Percentiles rank a stretch among this genome's conserved stretches.
Conservation (phyloP, 306 rosid genomes). For the Quercus berberidifolia region DNA sequence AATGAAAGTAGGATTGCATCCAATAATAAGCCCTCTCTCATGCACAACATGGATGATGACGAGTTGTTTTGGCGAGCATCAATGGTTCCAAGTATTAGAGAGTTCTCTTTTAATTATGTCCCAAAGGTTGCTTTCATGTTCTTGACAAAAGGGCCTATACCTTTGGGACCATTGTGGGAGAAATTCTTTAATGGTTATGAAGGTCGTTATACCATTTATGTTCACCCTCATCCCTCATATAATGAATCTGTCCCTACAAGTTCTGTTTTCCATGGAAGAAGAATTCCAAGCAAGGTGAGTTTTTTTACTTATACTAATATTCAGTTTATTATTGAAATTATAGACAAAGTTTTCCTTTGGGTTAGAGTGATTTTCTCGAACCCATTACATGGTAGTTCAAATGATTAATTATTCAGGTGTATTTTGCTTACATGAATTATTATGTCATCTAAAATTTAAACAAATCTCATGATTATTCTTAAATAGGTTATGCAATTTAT, state of each 20-base stretch:
- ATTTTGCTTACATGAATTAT: too few relatives aligned
- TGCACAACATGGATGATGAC: conserved; percentile 38
- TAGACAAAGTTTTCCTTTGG: too few relatives aligned
- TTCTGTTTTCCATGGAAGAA: conserved; percentile 46
- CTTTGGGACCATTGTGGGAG: conserved; percentile 53
- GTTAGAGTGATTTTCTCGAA: too few relatives aligned
- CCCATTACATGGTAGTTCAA: too few relatives aligned
- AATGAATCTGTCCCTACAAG: conserved; percentile 26
- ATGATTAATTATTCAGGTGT: too few relatives aligned
- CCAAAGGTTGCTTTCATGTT: conserved; percentile 69
- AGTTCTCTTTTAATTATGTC: conserved; percentile 15
- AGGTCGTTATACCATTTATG: conserved; percentile 39
- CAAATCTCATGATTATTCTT: too few relatives aligned
- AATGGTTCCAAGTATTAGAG: conserved; percentile 28
- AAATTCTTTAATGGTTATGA: conserved; percentile 53
- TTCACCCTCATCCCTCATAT: conserved; percentile 47
- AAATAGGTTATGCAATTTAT: too few relatives aligned
- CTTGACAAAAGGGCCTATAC: conserved; percentile 48
- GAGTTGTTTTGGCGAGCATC: conserved; percentile 44
- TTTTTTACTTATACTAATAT: not conserved
- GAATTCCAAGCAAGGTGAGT: conserved; percentile 55
- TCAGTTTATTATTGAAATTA: too few relatives aligned
- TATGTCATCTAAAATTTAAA: too few relatives aligned
- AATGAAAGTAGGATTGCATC: not conserved
- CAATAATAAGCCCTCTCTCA: conserved; percentile 1